Conservation (phyloP, 495 filamentous ascomycete genomes). For the Talaromyces nanjingensis region DNA sequence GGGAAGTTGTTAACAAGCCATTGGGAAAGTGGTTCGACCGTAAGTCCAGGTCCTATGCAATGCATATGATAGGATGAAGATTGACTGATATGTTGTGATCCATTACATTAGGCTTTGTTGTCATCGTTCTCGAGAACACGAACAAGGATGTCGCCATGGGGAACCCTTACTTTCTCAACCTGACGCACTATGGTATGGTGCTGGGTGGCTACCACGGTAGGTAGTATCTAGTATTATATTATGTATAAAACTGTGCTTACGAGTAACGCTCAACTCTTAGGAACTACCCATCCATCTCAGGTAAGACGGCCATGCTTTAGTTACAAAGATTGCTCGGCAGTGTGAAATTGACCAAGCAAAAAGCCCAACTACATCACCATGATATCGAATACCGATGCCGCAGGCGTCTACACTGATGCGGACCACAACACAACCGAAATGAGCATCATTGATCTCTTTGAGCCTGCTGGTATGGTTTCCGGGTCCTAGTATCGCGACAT, state of each 20-base stretch:
- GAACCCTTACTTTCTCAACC: constrained; percentile 7
- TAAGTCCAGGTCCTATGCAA: not conserved
- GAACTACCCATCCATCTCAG: constrained; percentile 11
- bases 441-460: constrained; percentile 10
- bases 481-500: too few relatives aligned
- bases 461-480: constrained; percentile 6
- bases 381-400: constrained; percentile 10
- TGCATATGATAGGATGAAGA: too few relatives aligned
- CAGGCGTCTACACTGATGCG: constrained; percentile 11
- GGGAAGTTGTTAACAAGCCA: not conserved
- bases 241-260: too few relatives aligned
- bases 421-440: constrained; percentile 13
- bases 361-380: constrained; percentile 15
- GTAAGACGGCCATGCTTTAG: too few relatives aligned
- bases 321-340: too few relatives aligned
- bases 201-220: constrained; percentile 10
- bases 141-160: constrained; percentile 11
- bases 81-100: too few relatives aligned
- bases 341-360: too few relatives aligned
- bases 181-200: constrained; percentile 8
- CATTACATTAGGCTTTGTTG: constrained; percentile 10
- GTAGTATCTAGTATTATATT: not conserved
- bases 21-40: constrained; percentile 12
- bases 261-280: not conserved
- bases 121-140: constrained; percentile 14